Evolutionary conservation across 306 rosid species (phyloP).

Genomic region (Luffa aegyptiaca): DNA sequence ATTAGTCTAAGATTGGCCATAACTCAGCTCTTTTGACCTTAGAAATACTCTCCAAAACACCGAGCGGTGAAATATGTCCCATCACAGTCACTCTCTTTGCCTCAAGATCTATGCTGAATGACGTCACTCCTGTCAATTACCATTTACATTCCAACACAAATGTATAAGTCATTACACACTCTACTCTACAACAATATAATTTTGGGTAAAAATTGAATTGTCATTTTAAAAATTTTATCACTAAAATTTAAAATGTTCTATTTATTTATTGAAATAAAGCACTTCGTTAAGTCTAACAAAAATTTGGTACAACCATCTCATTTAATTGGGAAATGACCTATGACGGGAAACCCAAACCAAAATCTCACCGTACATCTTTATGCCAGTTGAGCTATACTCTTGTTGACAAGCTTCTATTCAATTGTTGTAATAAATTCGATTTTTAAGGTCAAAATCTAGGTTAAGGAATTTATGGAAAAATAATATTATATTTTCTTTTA

Average conservation of each 20-base stretch:
- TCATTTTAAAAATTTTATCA: not conserved
- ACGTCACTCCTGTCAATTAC: conserved; percentile 58
- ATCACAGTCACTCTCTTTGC: conserved; percentile 80
- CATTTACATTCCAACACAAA: not conserved
- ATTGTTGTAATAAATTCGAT: not conserved
- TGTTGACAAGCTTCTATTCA: too few species aligned
- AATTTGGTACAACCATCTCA: too few species aligned
- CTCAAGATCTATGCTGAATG: conserved; percentile 81
- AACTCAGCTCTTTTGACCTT: conserved; percentile 83
- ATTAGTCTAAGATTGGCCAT: not conserved
- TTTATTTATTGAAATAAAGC: too few species aligned
- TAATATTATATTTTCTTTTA: too few species aligned
- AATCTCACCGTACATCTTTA: too few species aligned
- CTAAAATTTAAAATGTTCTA: not conserved
- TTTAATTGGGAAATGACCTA: too few species aligned
- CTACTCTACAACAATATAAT: not conserved
- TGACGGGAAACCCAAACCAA: too few species aligned
- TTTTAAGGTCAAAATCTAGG: not conserved
- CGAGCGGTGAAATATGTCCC: conserved; percentile 72
- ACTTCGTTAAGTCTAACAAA: too few species aligned
- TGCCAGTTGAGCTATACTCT: too few species aligned
- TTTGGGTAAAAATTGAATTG: too few species aligned
- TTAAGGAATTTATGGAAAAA: not conserved
- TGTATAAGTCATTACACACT: not conserved
- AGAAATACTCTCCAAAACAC: conserved; percentile 73